Evolutionary conservation across 177 flowering plant species (phyloP), one percentile per base, ranked within the genome.

Genomic region (Vitis hybrid): DNA sequence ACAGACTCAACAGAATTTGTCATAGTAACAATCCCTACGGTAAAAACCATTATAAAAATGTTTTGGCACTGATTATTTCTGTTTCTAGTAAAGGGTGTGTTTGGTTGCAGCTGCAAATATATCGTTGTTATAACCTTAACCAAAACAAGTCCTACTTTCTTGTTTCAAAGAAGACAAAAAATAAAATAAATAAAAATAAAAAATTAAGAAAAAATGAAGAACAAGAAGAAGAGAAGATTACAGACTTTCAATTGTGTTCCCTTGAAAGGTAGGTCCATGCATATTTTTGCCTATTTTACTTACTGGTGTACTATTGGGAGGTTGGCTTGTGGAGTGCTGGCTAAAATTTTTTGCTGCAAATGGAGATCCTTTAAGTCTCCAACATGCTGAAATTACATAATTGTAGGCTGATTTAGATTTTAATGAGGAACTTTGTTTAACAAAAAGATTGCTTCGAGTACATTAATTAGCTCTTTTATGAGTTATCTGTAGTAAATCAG

Each of bases 21-120:
- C 69, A 92, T 93, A 50, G 99, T 93, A 16, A 96, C 99, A 50
- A 96, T 93, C 58, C 98, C 99, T 56, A 96, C 98, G 85, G 98
- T 93, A 89, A 78, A 61, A 13, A 52, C 50, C 58, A 26, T 39
- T 14, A 14, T 6, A 2, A 2, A 60, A 15, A n/a, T 31, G 12
- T 50, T 45, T 48, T 20, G 20, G 15, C 51, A 14, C 11, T 50
- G 64, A 7, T 12, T 6, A 64, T 58, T 11, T 13, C n/a, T 48
- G 6, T 14, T 49, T 12, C 33, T 10, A 1, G 16, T 53, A 14
- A 53, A 48, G 50, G 51, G n/a, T 55, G 10, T 39, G 2, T 45
- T 39, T 16, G 19, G 52, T 58, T 68, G n/a, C 56, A 53, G 56
- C 16, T 13, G 56, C 6, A 53, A 53, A 39, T 39, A 39, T 14